Conservation (phyloP, 495 filamentous ascomycete genomes). For the Lasiosphaeris hirsuta region DNA sequence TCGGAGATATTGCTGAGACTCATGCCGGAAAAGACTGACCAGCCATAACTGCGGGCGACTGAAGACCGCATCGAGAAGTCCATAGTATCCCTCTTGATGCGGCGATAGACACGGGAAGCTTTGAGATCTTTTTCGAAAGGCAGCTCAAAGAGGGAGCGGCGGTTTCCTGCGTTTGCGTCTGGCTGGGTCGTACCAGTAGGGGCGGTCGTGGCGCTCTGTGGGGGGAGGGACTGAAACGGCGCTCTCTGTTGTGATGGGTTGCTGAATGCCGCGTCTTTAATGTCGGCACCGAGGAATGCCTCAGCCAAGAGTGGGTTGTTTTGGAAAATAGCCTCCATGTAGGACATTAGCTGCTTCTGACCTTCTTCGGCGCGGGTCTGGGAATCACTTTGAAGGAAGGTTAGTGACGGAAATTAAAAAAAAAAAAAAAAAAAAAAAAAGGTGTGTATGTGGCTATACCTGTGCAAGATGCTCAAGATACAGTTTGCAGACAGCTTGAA, state of each 20-base stretch:
- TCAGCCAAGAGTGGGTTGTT: neutral
- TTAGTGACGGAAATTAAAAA: neutral
- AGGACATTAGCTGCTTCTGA: neutral
- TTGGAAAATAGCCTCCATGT: neutral
- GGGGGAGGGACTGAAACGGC: too few species aligned
- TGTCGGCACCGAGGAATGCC: neutral
- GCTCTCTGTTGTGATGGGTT: too few species aligned
- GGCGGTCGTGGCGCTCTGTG: too few species aligned
- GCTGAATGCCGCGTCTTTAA: too few species aligned
- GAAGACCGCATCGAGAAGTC: conserved; percentile 2
- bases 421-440: neutral
- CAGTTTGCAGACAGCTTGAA: neutral
- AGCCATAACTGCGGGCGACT: neutral
- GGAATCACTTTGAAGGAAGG: neutral
- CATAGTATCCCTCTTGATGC: neutral
- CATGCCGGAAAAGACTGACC: conserved; percentile 1
- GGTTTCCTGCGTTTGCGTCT: neutral
- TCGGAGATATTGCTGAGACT: conserved; percentile 4
- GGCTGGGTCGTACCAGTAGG: neutral
- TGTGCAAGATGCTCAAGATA: neutral
- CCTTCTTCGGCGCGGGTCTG: neutral
- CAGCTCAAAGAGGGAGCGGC: neutral
- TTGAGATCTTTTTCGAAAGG: neutral
- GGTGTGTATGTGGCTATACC: too few species aligned
- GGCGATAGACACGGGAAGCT: conserved; percentile 4